phyloP scores from a whole-genome alignment of 1,284 basidiomycete genomes.

The Tausonia pullulans region DNA sequence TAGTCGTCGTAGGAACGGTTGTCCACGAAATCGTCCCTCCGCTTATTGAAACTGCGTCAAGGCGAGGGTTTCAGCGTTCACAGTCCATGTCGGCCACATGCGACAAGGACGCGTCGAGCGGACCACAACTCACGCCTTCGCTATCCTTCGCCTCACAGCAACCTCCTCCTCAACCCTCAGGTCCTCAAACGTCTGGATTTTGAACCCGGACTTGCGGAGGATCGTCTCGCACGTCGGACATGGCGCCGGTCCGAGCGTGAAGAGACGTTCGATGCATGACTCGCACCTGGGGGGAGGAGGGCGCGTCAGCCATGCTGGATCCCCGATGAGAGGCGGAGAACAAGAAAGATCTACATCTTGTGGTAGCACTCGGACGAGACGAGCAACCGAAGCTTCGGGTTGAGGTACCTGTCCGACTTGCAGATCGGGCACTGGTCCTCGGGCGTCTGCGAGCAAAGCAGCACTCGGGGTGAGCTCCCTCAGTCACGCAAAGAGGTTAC shows the following conservation, averaged over 20 bases:
- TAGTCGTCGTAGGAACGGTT: constrained; percentile 88
- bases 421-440: constrained; percentile 95
- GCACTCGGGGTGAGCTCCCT: too few relatives aligned
- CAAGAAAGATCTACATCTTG: constrained; percentile 60
- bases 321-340: constrained; percentile 15
- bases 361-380: constrained; percentile 91
- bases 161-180: constrained; percentile 94
- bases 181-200: constrained; percentile 94
- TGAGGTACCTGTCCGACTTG: constrained; percentile 91
- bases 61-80: not conserved
- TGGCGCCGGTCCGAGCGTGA: constrained; percentile 88
- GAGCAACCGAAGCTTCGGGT: constrained; percentile 82
- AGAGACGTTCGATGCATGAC: constrained; percentile 92
- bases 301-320: not conserved
- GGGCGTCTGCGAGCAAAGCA: constrained; percentile 49
- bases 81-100: not conserved
- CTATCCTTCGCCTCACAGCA: constrained; percentile 69
- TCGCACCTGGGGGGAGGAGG: constrained; percentile 58
- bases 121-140: constrained; percentile 53
- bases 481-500: too few relatives aligned
- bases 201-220: constrained; percentile 87
- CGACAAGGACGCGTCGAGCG: not conserved
- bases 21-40: constrained; percentile 75
- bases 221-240: constrained; percentile 87
- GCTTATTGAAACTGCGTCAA: constrained; percentile 75